These are phyloP conservation scores for Debaryomyces udenii DNA, from an alignment of 1,139 yeast genomes.

Conservation along the genomic window DNA sequence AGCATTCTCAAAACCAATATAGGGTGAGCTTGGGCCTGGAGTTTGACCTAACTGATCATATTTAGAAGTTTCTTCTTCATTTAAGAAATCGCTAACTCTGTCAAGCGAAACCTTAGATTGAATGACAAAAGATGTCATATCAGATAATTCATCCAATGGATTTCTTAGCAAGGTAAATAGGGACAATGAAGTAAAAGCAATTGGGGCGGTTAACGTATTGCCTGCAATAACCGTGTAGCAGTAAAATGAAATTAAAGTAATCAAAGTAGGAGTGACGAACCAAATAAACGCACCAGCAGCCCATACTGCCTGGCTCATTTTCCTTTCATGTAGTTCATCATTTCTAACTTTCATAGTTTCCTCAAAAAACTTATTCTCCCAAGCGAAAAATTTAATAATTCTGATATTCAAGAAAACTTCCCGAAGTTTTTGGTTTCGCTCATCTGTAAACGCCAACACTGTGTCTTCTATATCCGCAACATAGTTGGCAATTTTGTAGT, in stretches of 20 bases:
- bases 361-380: slow-evolving; percentile 86
- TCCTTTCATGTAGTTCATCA: slow-evolving; percentile 65
- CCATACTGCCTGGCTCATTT: slow-evolving; percentile 69
- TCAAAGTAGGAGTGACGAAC: slow-evolving; percentile 80
- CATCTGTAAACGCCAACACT: slow-evolving; percentile 79
- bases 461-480: slow-evolving; percentile 70
- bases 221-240: slow-evolving; percentile 75
- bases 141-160: slow-evolving; percentile 87
- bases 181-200: slow-evolving; percentile 90
- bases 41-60: slow-evolving; percentile 70
- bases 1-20: slow-evolving; percentile 82
- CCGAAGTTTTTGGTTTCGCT: slow-evolving; percentile 87
- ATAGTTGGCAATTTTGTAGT: slow-evolving; percentile 64
- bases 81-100: slow-evolving; percentile 78
- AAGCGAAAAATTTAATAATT: slow-evolving; percentile 92
- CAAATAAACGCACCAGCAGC: slow-evolving; percentile 65
- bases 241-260: slow-evolving; percentile 78
- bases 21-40: slow-evolving; percentile 62
- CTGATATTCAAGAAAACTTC: slow-evolving; percentile 94
- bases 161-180: slow-evolving; percentile 79
- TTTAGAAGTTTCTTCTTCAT: slow-evolving; percentile 79
- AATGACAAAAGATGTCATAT: slow-evolving; percentile 80
- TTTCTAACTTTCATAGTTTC: slow-evolving; percentile 72
- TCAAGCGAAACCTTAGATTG: slow-evolving; percentile 90
- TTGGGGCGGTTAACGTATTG: slow-evolving; percentile 76